phyloP scores from a whole-genome alignment of 306 rosid genomes.

The Malus sieversii region DNA sequence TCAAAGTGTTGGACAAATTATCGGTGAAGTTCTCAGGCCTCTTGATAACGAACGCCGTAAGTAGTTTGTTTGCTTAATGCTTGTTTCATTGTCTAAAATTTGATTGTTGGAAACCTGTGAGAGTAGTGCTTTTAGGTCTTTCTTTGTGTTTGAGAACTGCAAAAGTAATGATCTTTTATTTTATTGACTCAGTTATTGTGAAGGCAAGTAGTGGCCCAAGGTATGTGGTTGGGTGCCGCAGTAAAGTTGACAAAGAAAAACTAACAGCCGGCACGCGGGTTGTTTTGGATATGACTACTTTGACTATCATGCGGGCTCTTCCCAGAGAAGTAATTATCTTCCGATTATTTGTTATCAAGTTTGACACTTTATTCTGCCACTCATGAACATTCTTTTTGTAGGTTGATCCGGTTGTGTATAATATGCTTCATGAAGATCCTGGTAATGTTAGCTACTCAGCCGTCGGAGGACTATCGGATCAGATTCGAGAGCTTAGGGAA shows the following conservation, averaged over 20 bases:
- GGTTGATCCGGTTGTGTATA: conserved; percentile 94
- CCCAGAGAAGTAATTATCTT: conserved; percentile 71
- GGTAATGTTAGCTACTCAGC: conserved; percentile 98
- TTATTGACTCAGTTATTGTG: conserved; percentile 67
- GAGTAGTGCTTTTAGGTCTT: background rate
- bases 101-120: background rate
- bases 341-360: background rate
- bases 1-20: conserved; percentile 89
- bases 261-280: conserved; percentile 87
- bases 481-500: conserved; percentile 93
- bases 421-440: conserved; percentile 96
- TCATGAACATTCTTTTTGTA: conserved; percentile 23
- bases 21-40: conserved; percentile 96
- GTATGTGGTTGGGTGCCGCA: conserved; percentile 92
- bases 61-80: background rate
- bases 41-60: conserved; percentile 91
- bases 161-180: background rate
- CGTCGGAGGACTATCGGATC: conserved; percentile 97
- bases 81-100: background rate
- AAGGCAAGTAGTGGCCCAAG: conserved; percentile 94
- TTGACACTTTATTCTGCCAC: background rate
- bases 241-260: conserved; percentile 88
- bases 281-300: conserved; percentile 90
- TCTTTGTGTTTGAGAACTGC: background rate
- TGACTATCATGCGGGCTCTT: conserved; percentile 91